Evolutionary conservation across 2,329 filamentous ascomycete species (phyloP).

Genomic region (Cercospora sp.): DNA sequence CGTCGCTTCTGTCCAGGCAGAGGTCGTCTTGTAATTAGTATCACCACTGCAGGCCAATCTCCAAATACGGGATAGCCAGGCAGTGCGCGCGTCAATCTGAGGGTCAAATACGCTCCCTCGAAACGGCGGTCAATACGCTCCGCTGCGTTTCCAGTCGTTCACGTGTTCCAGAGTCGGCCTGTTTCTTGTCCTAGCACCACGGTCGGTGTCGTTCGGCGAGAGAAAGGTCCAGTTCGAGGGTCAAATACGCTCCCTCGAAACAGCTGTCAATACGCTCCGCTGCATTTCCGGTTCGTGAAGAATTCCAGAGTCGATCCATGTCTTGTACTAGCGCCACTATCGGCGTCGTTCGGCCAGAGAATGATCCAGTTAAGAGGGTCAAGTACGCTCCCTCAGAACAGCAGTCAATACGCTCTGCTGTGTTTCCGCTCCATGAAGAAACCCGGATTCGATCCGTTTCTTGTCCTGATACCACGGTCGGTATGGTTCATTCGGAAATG

Average conservation of each 20-base stretch:
- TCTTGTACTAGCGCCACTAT: neutral
- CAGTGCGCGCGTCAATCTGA: neutral
- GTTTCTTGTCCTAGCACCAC: neutral
- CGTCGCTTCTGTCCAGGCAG: neutral
- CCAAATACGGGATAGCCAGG: neutral
- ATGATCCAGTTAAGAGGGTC: neutral
- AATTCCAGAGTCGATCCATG: neutral
- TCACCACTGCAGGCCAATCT: neutral
- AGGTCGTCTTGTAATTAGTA: too few relatives aligned
- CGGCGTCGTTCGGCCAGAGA: neutral
- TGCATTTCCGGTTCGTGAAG: neutral
- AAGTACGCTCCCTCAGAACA: neutral
- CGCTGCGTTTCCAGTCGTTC: neutral
- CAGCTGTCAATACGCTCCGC: neutral
- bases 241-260: neutral
- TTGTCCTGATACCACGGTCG: neutral
- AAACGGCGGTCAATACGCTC: neutral
- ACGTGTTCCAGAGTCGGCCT: neutral
- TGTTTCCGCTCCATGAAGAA: neutral
- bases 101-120: constrained; percentile 3
- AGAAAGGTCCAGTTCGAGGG: neutral
- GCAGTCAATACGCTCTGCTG: constrained; percentile 2
- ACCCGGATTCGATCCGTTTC: neutral
- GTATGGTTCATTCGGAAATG: neutral
- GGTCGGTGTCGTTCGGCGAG: too few relatives aligned